Base-by-base conservation (phyloP, 257 asterid genomes). In the Echium plantagineum region DNA sequence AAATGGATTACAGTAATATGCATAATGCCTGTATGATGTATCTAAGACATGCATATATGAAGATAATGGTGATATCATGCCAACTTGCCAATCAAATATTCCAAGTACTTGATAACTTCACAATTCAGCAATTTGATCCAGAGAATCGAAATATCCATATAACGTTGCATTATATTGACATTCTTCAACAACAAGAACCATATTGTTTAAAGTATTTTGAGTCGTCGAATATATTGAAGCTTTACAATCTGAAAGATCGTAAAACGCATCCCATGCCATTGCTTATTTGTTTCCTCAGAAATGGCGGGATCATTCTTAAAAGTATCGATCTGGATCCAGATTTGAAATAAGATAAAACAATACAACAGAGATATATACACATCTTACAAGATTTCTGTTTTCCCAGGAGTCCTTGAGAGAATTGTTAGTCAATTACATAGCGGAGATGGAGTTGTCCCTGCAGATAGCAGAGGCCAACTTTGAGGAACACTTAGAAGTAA, bases 371-470 rank as follows among this genome's bases (percentile, higher is more conserved):
- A 5, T 53, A 53, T 21, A 53, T 9, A 19, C 22, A n/a, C 22
- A 53, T 56, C 10, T 21, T 22, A 56, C 18, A 56, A 17, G 28
- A 21, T 55, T 26, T n/a, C 6, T 28, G 17, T 31, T 56, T 10
- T 56, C 60, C 21, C 3, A 56, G n/a, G 57, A n/a, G 28, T 12
- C 57, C 16, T 18, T 18, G 56, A 19, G 57, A 8, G 26, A 10
- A 53, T 19, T 17, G 21, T 15, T 21, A 56, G 35, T 22, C 38
- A 12, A 21, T 56, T 56, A 56, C 20, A 56, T 8, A 21, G 31
- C 13, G 38, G 24, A 15, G 19, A 7, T 56, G 38, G 3, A 19
- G 26, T 22, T 61, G 58, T 47, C 57, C 58, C 65, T 61, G 65
- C 65, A 61, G 6, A 21, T 15, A 38, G 32, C 18, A 18, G 48